Evolutionary conservation across 192 early-diverging fungal genomes (phyloP).

Genomic region (Podila epicladia): DNA sequence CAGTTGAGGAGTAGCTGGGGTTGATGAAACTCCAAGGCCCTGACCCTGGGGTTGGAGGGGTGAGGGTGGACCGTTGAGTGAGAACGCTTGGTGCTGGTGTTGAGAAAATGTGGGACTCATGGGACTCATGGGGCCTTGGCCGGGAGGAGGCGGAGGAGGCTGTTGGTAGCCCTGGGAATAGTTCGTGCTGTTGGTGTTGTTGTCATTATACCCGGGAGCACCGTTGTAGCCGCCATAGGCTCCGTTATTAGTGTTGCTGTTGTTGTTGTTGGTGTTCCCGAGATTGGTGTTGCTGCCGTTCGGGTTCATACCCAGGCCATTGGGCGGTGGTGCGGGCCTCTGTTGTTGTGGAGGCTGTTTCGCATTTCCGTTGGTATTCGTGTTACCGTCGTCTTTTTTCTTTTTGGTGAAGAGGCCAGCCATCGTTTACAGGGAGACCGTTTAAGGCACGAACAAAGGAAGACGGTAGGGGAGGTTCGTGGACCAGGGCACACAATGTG

Average conservation of each 20-base stretch:
- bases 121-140: slow-evolving; percentile 16
- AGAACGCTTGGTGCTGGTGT: not conserved
- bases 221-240: not conserved
- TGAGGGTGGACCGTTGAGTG: not conserved
- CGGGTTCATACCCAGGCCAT: slow-evolving; percentile 22
- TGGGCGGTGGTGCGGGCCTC: slow-evolving; percentile 43
- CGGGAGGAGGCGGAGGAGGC: slow-evolving; percentile 17
- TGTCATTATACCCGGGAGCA: not conserved
- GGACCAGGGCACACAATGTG: too few relatives aligned
- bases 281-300: slow-evolving; percentile 4
- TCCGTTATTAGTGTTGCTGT: not conserved
- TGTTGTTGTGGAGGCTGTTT: slow-evolving; percentile 22
- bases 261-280: not conserved
- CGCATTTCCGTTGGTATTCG: not conserved
- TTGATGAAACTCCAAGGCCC: not conserved
- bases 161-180: slow-evolving; percentile 33
- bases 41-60: not conserved
- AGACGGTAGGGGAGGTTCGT: not conserved
- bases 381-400: slow-evolving; percentile 41
- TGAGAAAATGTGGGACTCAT: slow-evolving; percentile 23
- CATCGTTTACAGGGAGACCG: slow-evolving; percentile 7
- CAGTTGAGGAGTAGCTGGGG: slow-evolving; percentile 40
- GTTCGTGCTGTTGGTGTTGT: not conserved
- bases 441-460: not conserved
- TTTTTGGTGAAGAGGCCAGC: slow-evolving; percentile 48